Percentiles rank a stretch among this genome's conserved stretches.
Evolutionary conservation across 139 green algal species (phyloP).

Genomic region (Zygnema cylindricum): DNA sequence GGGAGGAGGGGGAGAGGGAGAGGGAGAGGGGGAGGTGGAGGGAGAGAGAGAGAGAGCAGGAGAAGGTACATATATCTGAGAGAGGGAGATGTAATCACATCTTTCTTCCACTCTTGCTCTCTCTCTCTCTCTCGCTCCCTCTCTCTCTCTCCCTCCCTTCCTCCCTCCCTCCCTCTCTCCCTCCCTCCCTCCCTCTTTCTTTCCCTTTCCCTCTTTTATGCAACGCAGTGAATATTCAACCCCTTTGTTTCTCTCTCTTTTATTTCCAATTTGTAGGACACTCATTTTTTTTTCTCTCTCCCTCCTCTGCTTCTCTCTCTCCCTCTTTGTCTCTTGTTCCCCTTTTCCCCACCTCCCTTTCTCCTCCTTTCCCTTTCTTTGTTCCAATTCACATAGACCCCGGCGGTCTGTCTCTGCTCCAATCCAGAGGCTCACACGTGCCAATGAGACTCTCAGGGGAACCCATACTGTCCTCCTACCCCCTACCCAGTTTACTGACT

Average conservation of each 20-base stretch:
- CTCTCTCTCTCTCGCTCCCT: too few species aligned
- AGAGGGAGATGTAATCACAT: too few species aligned
- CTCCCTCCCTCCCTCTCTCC: not conserved
- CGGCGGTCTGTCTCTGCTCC: not conserved
- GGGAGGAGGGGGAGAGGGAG: too few species aligned
- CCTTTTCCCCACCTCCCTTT: too few species aligned
- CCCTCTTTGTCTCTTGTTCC: not conserved
- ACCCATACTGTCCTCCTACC: not conserved
- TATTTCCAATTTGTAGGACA: not conserved
- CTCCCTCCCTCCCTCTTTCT: not conserved
- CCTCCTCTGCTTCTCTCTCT: constrained; percentile 4
- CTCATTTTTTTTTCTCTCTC: not conserved
- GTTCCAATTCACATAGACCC: not conserved
- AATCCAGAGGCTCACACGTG: not conserved
- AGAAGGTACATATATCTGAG: too few species aligned
- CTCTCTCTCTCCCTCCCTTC: not conserved
- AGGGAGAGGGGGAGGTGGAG: too few species aligned
- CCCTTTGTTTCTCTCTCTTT: not conserved
- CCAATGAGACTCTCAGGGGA: not conserved
- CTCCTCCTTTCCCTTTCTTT: too few species aligned
- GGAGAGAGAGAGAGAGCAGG: too few species aligned
- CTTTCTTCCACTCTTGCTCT: too few species aligned
- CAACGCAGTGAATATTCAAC: too few species aligned
- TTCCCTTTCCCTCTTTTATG: constrained; percentile 1
- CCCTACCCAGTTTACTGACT: not conserved